Evolutionary conservation across 2,329 filamentous ascomycete genomes (phyloP).

Genomic region (Gaeumannomyces sp.): DNA sequence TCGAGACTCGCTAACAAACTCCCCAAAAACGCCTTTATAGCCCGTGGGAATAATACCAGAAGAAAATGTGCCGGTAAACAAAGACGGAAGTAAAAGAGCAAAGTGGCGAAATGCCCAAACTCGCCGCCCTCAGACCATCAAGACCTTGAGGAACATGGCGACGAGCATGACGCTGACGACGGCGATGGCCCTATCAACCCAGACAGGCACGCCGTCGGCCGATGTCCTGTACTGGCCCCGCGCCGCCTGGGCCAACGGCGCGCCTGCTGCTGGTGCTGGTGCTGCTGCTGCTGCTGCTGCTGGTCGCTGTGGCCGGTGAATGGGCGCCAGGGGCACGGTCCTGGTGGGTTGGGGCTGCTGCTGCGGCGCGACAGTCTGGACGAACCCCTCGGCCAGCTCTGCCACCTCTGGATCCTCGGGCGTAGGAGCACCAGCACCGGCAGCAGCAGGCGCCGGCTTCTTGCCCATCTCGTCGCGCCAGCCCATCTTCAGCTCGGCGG

Average conservation of each 20-base stretch:
- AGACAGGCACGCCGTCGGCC: conserved; percentile 55
- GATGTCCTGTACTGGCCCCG: conserved; percentile 15
- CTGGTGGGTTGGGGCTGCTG: conserved; percentile 25
- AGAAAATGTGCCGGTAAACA: neutral
- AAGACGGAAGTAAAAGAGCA: neutral
- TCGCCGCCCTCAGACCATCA: conserved; percentile 8
- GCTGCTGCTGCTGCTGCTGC: conserved; percentile 11
- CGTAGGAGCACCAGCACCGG: conserved; percentile 14
- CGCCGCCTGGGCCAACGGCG: conserved; percentile 14
- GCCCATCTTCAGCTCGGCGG: conserved; percentile 55
- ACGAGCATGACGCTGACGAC: conserved; percentile 64
- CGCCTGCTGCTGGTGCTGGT: conserved; percentile 13
- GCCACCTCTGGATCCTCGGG: conserved; percentile 35
- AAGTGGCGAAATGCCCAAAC: neutral
- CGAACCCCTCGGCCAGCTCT: conserved; percentile 51
- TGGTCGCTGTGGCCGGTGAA: conserved; percentile 12
- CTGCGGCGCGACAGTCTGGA: conserved; percentile 31
- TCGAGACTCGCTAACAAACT: neutral
- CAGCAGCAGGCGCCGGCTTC: conserved; percentile 18
- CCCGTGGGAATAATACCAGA: neutral
- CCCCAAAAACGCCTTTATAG: neutral
- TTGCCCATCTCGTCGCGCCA: conserved; percentile 66
- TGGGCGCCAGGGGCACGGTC: conserved; percentile 26
- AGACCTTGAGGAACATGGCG: conserved; percentile 56
- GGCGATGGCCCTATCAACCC: conserved; percentile 77